phyloP scores from a whole-genome alignment of 805 yeast genomes.

The Lipomyces sp. region DNA sequence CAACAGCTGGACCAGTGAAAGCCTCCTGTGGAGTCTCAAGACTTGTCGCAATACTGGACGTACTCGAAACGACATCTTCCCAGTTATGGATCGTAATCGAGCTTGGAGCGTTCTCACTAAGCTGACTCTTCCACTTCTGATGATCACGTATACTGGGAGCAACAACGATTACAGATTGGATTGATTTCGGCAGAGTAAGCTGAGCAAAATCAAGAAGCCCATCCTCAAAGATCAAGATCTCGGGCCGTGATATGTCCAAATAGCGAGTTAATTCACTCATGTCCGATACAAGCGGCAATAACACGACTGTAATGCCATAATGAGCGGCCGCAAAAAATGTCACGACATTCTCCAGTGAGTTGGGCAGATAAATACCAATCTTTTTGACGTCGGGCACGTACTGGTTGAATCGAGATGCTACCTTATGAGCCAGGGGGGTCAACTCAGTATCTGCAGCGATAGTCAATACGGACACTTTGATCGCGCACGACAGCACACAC shows the following conservation, averaged over 20 bases:
- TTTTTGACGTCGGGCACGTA: constrained; percentile 19
- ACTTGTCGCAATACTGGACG: not conserved
- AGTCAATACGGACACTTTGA: constrained; percentile 20
- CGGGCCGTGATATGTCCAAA: constrained; percentile 31
- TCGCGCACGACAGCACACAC: not conserved
- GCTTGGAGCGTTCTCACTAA: constrained; percentile 10
- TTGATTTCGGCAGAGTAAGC: constrained; percentile 24
- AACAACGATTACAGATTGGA: constrained; percentile 24
- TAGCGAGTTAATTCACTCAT: constrained; percentile 16
- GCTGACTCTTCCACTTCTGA: constrained; percentile 29
- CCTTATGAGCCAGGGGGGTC: constrained; percentile 10
- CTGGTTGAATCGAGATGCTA: constrained; percentile 19
- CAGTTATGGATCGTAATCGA: constrained; percentile 14
- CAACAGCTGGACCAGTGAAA: constrained; percentile 13
- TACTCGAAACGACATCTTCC: constrained; percentile 16
- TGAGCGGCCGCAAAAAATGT: constrained; percentile 27
- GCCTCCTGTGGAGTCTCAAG: not conserved
- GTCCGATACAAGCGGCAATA: constrained; percentile 24
- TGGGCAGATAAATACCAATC: constrained; percentile 34
- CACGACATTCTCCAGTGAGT: constrained; percentile 27
- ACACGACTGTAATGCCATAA: constrained; percentile 26
- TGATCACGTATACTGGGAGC: constrained; percentile 12
- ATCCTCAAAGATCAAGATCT: constrained; percentile 29
- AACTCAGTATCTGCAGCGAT: constrained; percentile 17
- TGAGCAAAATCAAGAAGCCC: constrained; percentile 32